phyloP scores from a whole-genome alignment of 176 grass and related monocot species.

The Musa beccarii region DNA sequence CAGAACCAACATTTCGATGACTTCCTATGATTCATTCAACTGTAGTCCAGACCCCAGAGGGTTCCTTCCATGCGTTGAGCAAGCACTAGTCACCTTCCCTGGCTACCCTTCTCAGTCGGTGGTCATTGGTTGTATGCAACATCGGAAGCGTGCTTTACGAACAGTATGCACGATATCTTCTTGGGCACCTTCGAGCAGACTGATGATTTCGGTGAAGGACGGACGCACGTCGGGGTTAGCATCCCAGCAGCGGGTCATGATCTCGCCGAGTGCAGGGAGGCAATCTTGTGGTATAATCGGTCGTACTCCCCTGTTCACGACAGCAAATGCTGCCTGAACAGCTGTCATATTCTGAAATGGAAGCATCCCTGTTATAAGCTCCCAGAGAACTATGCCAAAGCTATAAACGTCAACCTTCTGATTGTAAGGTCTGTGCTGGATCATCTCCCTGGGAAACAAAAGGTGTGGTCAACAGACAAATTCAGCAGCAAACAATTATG shows the following conservation, averaged over 20 bases:
- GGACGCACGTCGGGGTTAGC: conserved; percentile 12
- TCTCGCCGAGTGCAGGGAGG: conserved; percentile 12
- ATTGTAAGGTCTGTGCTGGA: conserved; percentile 15
- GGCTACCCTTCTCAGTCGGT: neutral
- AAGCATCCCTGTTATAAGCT: conserved; percentile 16
- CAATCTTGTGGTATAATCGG: conserved; percentile 14
- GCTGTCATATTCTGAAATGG: conserved; percentile 18
- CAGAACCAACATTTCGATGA: neutral
- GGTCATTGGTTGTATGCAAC: conserved; percentile 14
- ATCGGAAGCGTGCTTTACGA: conserved; percentile 12
- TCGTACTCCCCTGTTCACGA: conserved; percentile 11
- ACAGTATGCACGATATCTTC: conserved; percentile 1
- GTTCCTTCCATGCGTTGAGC: neutral
- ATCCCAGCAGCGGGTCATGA: conserved; percentile 21
- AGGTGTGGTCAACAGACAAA: neutral
- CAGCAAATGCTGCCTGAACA: conserved; percentile 17
- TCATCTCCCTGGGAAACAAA: conserved; percentile 1
- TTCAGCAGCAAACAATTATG: neutral
- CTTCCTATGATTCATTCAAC: neutral
- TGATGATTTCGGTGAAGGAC: conserved; percentile 2
- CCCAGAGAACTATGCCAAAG: conserved; percentile 18
- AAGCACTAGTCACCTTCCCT: neutral
- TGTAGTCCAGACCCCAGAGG: neutral
- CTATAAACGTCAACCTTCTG: conserved; percentile 13
- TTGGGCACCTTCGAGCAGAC: conserved; percentile 5